These are phyloP conservation scores for Apiospora rasikravindrae DNA, from an alignment of 2,329 filamentous ascomycete genomes.

Conservation along the genomic window DNA sequence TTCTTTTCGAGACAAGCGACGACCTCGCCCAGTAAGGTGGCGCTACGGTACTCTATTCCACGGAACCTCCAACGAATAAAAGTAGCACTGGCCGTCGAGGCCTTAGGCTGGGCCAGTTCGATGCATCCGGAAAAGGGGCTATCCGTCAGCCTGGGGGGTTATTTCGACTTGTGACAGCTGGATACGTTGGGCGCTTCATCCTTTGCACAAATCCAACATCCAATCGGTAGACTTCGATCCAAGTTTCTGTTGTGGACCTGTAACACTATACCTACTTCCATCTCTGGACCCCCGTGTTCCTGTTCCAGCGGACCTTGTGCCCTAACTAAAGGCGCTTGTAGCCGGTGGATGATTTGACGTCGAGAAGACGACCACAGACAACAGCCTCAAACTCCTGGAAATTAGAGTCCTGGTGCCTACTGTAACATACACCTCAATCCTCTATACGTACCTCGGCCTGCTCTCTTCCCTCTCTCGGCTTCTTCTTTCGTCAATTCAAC, in stretches of 20 bases:
- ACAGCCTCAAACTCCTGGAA: neutral
- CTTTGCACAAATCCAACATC: neutral
- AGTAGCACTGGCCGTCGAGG: neutral
- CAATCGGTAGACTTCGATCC: neutral
- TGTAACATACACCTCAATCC: neutral
- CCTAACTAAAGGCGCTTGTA: neutral
- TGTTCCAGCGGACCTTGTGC: neutral
- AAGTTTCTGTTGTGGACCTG: neutral
- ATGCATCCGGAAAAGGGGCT: conserved; percentile 2
- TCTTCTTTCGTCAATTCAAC: neutral
- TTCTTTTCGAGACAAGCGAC: neutral
- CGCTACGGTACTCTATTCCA: neutral
- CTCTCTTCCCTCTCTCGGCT: neutral
- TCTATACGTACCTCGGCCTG: neutral
- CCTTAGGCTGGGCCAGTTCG: conserved; percentile 3
- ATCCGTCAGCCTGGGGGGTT: neutral
- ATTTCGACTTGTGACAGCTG: neutral
- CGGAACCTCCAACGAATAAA: neutral
- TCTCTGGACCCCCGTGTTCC: conserved; percentile 2
- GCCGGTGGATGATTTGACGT: neutral
- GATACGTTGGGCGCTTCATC: neutral
- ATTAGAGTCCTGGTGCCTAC: neutral
- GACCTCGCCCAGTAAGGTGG: neutral
- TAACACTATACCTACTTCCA: neutral
- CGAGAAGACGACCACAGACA: neutral